Percentiles rank a stretch among this genome's conserved stretches.
Evolutionary conservation across 2,329 filamentous ascomycete species (phyloP).

Genomic region (Septoria linicola): DNA sequence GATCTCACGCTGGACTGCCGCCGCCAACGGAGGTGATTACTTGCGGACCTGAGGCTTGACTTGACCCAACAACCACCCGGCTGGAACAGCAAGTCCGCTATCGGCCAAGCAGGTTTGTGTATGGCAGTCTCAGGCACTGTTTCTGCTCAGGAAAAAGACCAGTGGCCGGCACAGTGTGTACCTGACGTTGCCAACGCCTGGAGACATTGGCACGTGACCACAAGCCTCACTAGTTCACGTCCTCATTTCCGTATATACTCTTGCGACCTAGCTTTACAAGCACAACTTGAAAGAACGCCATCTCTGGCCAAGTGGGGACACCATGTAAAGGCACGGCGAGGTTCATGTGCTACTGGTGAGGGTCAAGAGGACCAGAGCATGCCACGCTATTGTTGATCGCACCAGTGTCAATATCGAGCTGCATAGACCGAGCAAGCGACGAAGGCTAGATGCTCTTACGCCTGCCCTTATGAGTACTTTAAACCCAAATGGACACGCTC

Average conservation of each 20-base stretch:
- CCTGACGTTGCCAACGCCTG: constrained; percentile 12
- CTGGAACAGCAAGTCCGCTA: constrained; percentile 4
- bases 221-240: constrained; percentile 8
- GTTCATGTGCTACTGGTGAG: constrained; percentile 40
- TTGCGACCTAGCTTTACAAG: constrained; percentile 19
- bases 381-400: constrained; percentile 43
- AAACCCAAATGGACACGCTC: constrained; percentile 45
- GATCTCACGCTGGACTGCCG: neutral
- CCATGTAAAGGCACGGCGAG: constrained; percentile 37
- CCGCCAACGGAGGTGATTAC: neutral
- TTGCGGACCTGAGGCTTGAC: constrained; percentile 2
- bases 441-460: constrained; percentile 30
- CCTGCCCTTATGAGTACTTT: constrained; percentile 35
- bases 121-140: constrained; percentile 4
- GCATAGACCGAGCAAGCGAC: constrained; percentile 27
- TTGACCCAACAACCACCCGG: neutral
- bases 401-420: constrained; percentile 28
- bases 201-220: constrained; percentile 13
- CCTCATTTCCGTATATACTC: constrained; percentile 8
- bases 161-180: constrained; percentile 5
- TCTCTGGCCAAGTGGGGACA: constrained; percentile 26
- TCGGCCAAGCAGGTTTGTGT: constrained; percentile 1
- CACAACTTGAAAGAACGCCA: constrained; percentile 22
- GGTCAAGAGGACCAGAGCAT: constrained; percentile 46
- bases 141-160: constrained; percentile 9